Evolutionary conservation across 78 protist species (phyloP), one percentile per base, ranked within the genome.

Genomic region (Acrasis kona): DNA sequence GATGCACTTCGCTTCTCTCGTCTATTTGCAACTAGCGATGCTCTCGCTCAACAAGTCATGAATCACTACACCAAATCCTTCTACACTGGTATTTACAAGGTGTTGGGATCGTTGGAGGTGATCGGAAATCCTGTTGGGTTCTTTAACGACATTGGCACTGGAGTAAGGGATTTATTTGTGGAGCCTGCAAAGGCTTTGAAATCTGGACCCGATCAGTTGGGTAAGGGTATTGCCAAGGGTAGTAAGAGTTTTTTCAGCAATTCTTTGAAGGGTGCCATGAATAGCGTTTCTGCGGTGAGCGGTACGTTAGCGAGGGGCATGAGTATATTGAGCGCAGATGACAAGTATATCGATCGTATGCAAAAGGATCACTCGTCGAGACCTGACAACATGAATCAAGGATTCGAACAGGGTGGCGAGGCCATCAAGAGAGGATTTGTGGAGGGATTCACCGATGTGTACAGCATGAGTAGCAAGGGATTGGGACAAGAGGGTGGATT

Each of bases 111-210:
- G 0, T 76, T 80, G 9, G 90, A 86, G 65, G 37, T 86, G 29
- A 74, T 89, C 19, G 93, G 93, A 37, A 89, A 89, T 36, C 93
- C 93, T 9, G 89, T 79, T 28, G 84, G 85, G 64, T 39, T 89
- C 29, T 57, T 89, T 38, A 39, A 80, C 34, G 71, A 19, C 30
- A 39, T 70, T 12, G n/a, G 30, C 8, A 36, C 6, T 39, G 74
- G 74, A 31, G 67, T 70, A 5, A 36, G 34, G 6, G 96, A 89
- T 70, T 79, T 90, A 36, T 87, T 90, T 80, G 84, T 76, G 76
- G 95, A 90, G 66, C 95, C 95, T 2, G 91, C 91, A 30, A 19
- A 81, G 12, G 95, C 92, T 0, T 10, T 90, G 32, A 38, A 78
- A n/a, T 19, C 19, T n/a, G 61, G 19, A 31, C 95, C 95, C 4